phyloP scores from a whole-genome alignment of 2,329 filamentous ascomycete genomes.

The Aspergillus sp. region DNA sequence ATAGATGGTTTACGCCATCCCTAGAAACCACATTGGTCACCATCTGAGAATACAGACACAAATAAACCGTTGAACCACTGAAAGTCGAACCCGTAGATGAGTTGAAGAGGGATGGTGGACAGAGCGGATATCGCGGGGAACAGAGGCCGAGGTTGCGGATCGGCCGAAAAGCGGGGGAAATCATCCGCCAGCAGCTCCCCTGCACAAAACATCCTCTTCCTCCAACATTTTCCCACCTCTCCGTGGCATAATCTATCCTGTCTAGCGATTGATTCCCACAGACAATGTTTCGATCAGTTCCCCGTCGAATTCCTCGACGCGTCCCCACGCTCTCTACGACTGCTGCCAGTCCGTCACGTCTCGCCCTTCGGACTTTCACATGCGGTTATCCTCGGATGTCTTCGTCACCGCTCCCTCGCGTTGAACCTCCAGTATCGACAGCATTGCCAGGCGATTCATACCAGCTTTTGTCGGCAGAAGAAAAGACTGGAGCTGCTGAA shows the following conservation, averaged over 20 bases:
- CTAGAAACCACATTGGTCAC: too few species aligned
- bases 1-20: too few species aligned
- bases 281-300: constrained; percentile 31
- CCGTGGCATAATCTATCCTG: background rate
- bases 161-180: constrained; percentile 1
- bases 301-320: constrained; percentile 33
- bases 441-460: constrained; percentile 69
- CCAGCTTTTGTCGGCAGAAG: constrained; percentile 72
- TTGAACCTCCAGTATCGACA: constrained; percentile 58
- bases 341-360: constrained; percentile 17
- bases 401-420: constrained; percentile 44
- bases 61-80: background rate
- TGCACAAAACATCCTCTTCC: background rate
- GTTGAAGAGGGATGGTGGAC: too few species aligned
- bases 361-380: constrained; percentile 29
- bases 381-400: constrained; percentile 49
- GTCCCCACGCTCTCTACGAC: constrained; percentile 13
- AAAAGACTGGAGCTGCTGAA: constrained; percentile 75
- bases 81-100: too few species aligned
- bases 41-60: too few species aligned
- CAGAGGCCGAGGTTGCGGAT: background rate
- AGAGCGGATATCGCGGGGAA: background rate
- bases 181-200: background rate
- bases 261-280: background rate
- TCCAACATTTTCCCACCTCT: background rate